Conservation (phyloP, 192 early-diverging fungal species). For the Coemansia nantahalensis region DNA sequence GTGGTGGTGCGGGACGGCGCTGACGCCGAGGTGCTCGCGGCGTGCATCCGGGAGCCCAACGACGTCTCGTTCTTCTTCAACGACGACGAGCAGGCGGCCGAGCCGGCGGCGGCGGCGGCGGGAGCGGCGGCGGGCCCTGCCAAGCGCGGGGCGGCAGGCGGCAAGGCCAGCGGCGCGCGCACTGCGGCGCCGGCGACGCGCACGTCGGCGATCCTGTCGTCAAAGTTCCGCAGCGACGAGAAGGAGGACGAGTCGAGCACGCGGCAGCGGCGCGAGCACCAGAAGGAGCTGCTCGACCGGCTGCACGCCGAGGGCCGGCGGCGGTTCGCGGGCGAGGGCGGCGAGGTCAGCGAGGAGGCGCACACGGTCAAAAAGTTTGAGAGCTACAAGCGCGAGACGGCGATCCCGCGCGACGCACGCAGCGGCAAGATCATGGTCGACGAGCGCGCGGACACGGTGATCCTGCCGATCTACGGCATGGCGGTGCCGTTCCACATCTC, state of each 20-base stretch:
- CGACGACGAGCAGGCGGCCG: constrained; percentile 28
- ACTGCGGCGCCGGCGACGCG: constrained; percentile 41
- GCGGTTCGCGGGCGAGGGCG: constrained; percentile 67
- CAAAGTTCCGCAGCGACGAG: constrained; percentile 78
- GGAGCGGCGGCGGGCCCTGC: constrained; percentile 8
- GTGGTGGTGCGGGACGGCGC: constrained; percentile 56
- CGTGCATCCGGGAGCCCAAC: constrained; percentile 33
- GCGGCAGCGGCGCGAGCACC: constrained; percentile 78
- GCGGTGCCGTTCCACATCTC: constrained; percentile 98
- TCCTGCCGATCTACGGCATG: constrained; percentile 93
- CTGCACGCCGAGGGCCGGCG: constrained; percentile 78
- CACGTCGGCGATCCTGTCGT: constrained; percentile 68
- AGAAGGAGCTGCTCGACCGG: constrained; percentile 77
- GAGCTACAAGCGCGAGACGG: constrained; percentile 89
- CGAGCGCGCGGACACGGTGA: constrained; percentile 77
- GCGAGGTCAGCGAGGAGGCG: constrained; percentile 63
- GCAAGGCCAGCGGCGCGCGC: constrained; percentile 11
- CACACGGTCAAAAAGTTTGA: constrained; percentile 86
- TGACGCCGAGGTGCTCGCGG: constrained; percentile 25
- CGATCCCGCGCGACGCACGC: constrained; percentile 78
- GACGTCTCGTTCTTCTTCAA: constrained; percentile 56
- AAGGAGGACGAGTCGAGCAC: constrained; percentile 76
- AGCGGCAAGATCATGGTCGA: constrained; percentile 88
- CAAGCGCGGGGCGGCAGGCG: constrained; percentile 19
- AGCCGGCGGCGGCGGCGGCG: constrained; percentile 5